phyloP scores from a whole-genome alignment of 2,329 filamentous ascomycete genomes.

The Fusarium chuoi region DNA sequence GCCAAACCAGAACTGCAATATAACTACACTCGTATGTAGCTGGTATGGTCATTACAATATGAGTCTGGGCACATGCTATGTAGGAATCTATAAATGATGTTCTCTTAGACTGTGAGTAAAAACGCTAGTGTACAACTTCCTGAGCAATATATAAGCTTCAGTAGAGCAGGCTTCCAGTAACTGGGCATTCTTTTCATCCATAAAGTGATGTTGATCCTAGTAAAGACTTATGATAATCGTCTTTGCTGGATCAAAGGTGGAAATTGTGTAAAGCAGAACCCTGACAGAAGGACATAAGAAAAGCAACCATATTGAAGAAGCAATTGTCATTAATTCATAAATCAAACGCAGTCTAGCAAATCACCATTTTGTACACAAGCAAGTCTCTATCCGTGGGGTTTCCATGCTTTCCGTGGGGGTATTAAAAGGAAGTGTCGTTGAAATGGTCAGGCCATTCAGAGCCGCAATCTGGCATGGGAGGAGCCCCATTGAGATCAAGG shows the following conservation, averaged over 20 bases:
- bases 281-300: slow-evolving; percentile 7
- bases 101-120: slow-evolving; percentile 1
- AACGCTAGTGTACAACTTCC: slow-evolving; percentile 22
- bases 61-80: neutral
- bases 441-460: slow-evolving; percentile 48
- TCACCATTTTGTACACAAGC: slow-evolving; percentile 42
- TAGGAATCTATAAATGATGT: neutral
- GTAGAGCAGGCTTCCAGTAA: neutral
- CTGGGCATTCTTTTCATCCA: slow-evolving; percentile 3
- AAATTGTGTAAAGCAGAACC: slow-evolving; percentile 4
- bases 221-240: neutral
- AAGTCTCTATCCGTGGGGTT: slow-evolving; percentile 35
- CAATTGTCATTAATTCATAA: slow-evolving; percentile 48
- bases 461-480: slow-evolving; percentile 42
- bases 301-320: slow-evolving; percentile 11
- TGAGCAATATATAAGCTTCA: slow-evolving; percentile 10
- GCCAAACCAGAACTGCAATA: neutral
- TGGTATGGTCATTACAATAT: neutral
- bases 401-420: slow-evolving; percentile 34
- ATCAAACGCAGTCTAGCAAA: slow-evolving; percentile 39
- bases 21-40: too few relatives aligned
- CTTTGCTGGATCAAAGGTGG: neutral
- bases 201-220: neutral
- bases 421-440: slow-evolving; percentile 49
- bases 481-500: slow-evolving; percentile 39